phyloP scores from a whole-genome alignment of 1,284 basidiomycete genomes.

The Irpex lacteus region DNA sequence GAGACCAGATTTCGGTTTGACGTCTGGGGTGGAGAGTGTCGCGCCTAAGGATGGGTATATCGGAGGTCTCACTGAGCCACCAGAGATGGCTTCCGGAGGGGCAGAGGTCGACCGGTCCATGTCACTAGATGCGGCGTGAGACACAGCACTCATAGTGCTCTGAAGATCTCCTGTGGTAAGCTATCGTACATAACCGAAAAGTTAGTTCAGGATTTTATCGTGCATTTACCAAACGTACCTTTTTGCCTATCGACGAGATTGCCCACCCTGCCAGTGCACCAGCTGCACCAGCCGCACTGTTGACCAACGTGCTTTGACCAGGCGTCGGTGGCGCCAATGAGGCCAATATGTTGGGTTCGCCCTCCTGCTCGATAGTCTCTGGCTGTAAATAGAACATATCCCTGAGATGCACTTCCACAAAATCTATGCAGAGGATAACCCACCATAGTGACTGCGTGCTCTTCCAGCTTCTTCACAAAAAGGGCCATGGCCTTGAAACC shows the following conservation, averaged over 20 bases:
- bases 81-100: slow-evolving; percentile 33
- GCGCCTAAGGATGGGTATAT: slow-evolving; percentile 12
- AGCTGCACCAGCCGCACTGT: slow-evolving; percentile 85
- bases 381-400: slow-evolving; percentile 46
- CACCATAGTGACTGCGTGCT: slow-evolving; percentile 78
- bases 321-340: slow-evolving; percentile 32
- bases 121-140: slow-evolving; percentile 18
- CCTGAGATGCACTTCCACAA: neutral
- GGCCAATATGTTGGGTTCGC: slow-evolving; percentile 28
- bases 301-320: slow-evolving; percentile 56
- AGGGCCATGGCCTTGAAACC: slow-evolving; percentile 90
- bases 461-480: slow-evolving; percentile 83
- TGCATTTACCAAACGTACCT: slow-evolving; percentile 38
- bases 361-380: slow-evolving; percentile 54
- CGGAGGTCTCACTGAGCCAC: slow-evolving; percentile 3
- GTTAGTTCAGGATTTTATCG: neutral
- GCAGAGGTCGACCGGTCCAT: slow-evolving; percentile 29
- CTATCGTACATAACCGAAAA: slow-evolving; percentile 30
- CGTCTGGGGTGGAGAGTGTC: slow-evolving; percentile 21
- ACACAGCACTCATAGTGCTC: slow-evolving; percentile 48
- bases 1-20: slow-evolving; percentile 15
- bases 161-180: slow-evolving; percentile 73
- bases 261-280: slow-evolving; percentile 93
- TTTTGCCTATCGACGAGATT: slow-evolving; percentile 82
- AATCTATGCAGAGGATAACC: slow-evolving; percentile 15